phyloP scores from a whole-genome alignment of 768 basidiomycete species.

The Kwoniella sp. region DNA sequence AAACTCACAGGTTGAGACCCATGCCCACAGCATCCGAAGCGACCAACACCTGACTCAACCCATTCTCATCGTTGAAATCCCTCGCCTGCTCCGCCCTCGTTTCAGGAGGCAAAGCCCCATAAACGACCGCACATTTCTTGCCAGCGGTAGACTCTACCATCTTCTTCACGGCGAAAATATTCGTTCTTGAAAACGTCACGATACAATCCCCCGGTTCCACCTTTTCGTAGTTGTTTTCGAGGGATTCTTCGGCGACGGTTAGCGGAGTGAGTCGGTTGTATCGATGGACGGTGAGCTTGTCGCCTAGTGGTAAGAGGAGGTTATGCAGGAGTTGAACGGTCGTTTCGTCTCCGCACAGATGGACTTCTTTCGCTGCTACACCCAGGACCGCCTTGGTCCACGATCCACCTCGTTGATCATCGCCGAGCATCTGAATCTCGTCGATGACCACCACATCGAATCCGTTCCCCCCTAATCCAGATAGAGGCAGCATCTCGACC shows the following conservation, averaged over 20 bases:
- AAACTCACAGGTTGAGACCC: conserved; percentile 85
- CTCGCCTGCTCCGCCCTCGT: conserved; percentile 87
- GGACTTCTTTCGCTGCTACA: conserved; percentile 74
- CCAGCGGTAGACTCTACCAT: conserved; percentile 71
- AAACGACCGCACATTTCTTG: conserved; percentile 84
- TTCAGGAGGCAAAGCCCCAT: conserved; percentile 89
- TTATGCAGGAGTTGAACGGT: conserved; percentile 76
- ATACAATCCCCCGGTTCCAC: conserved; percentile 85
- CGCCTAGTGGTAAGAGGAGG: conserved; percentile 71
- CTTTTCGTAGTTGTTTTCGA: conserved; percentile 65
- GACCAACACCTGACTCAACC: conserved; percentile 84
- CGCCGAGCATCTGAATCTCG: conserved; percentile 94
- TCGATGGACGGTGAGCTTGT: conserved; percentile 75
- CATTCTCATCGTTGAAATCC: conserved; percentile 81
- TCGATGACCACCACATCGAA: conserved; percentile 88
- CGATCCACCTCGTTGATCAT: conserved; percentile 71
- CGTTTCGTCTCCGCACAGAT: conserved; percentile 93
- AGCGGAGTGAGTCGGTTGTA: conserved; percentile 89
- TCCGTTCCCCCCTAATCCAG: conserved; percentile 12
- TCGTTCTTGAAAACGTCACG: conserved; percentile 76
- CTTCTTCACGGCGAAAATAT: conserved; percentile 77
- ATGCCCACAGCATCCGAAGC: conserved; percentile 96
- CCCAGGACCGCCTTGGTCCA: conserved; percentile 86
- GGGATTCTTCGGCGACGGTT: conserved; percentile 66
- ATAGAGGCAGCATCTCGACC: conserved; percentile 79